Evolutionary conservation across 139 green algal genomes (phyloP), one percentile per base, ranked within the genome.

Genomic region (Nannochloris sp.): DNA sequence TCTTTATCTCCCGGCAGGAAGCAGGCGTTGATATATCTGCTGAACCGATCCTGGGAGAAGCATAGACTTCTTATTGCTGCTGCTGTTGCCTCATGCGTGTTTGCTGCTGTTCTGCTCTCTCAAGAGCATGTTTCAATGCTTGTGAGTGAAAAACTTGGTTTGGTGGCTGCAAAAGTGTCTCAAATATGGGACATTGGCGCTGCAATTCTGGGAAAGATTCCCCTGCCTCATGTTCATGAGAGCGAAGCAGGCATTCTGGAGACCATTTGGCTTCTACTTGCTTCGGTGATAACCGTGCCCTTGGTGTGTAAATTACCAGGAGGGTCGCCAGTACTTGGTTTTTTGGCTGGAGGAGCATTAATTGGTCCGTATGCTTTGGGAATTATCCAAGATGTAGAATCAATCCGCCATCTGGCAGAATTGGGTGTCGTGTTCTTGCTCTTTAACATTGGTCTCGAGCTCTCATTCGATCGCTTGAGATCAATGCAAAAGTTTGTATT

Each of bases 401-500:
- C 43, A 20, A 76, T 76, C 56, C 79, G 92, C 62, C 86, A 95
- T 67, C 71, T 99, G 40, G 93, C 91, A 13, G 92, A 98, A 85
- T 73, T 96, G 63, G 90, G 91, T 6, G 91, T 97, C 14, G 87
- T 97, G 59, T 95, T 96, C 77, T 83, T 96, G 70, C 90, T 97
- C 12, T 97, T 97, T 82, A 95, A 95, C 80, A 97, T 97, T 65
- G 89, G 90, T 61, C 81, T 97, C 61, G 95, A 96, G 88, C 86
- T 99, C 2, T 87, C 67, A 30, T 76, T 98, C 50, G 92, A 99
- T 66, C 75, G 92, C 8, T 78, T 99, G 68, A 73, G 82, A 62
- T 89, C 82, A 45, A 97, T 99, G 93, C 81, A 85, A 51, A 98
- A 98, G 79, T 90, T 88, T 56, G 94, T 99, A 23, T 99, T 99